Evolutionary conservation across 768 basidiomycete genomes (phyloP), one percentile per base, ranked within the genome.

Genomic region (Rhizopogon salebrosus): DNA sequence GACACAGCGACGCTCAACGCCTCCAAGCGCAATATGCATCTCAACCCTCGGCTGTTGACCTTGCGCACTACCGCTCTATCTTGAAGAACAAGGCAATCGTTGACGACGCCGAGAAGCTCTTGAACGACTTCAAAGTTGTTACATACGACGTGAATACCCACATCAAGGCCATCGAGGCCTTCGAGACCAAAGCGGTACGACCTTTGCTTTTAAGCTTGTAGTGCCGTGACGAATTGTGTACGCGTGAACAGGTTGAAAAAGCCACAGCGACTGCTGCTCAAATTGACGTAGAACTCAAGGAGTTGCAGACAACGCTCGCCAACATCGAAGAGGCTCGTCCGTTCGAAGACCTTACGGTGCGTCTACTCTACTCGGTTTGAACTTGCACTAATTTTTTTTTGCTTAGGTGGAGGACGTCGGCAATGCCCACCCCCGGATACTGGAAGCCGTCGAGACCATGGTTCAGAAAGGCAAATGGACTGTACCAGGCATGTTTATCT

Each of bases 281-380:
- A 75, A 93, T 98, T 61, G 88, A 95, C 56, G 73, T 84, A 39
- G 95, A 98, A 73, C 79, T 98, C 61, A 83, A 87, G 70, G 85
- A 92, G 63, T 87, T 99, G 60, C 87, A 93, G 72, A 84, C 82
- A 39, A 98, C 97, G 24, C 87, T 98, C 56, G 85, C 88, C 60
- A 97, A 99, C 80, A 98, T 99, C 56, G 89, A 98, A 76, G 85
- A 95, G 48, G 94, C 95, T 39, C 87, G 97, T 73, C 91, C 95
- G 7, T 97, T 99, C 74, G 94, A 98, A 67, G 91, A 98, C 63
- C 80, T 99, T 60, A 95, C 93, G 34, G 95, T 95, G 57, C 58
- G 89, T 75, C n/a, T 41, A 3, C 18, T 35, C 23, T 14, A 11
- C 37, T 37, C 27, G 14, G 38, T 31, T 49, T 37, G 29, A 27